A percentile compares a stretch with the other conserved stretches of the same genome.
Conservation (phyloP, 164 flowering plant genomes). For the Magnolia sinica region DNA sequence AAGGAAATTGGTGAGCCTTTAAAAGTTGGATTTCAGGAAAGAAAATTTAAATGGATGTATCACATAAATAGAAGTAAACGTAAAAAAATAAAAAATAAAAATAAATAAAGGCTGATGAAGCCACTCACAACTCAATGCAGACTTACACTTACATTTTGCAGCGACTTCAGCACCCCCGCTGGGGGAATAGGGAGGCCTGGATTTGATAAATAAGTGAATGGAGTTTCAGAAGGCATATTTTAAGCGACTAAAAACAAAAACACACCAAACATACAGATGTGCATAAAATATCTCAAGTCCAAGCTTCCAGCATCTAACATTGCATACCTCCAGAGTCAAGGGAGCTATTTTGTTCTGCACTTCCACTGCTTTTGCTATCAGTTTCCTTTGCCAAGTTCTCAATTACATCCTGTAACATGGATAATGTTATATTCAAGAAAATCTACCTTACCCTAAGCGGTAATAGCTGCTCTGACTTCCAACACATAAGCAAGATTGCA, state of each 20-base stretch:
- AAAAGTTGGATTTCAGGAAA: not conserved
- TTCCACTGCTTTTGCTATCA: constrained; percentile 13
- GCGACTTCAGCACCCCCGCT: constrained; percentile 15
- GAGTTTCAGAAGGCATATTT: not conserved
- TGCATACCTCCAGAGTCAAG: not conserved
- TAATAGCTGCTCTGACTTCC: not conserved
- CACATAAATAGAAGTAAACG: not conserved
- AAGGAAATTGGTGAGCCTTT: not conserved
- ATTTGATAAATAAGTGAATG: not conserved
- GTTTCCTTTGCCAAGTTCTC: constrained; percentile 21
- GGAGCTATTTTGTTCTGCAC: constrained; percentile 7
- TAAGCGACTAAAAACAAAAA: too few species aligned
- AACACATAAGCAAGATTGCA: not conserved
- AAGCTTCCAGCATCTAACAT: not conserved
- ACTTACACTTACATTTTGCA: constrained; percentile 42
- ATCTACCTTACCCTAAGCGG: not conserved
- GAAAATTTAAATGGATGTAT: not conserved
- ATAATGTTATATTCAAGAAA: not conserved
- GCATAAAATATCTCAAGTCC: not conserved
- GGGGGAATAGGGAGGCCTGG: constrained; percentile 30
- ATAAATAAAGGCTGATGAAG: not conserved
- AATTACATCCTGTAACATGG: constrained; percentile 35
- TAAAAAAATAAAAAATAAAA: not conserved
- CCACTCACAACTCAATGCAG: constrained; percentile 5
- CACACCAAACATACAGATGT: not conserved